Evolutionary conservation across 192 early-diverging fungal species (phyloP), one percentile per base, ranked within the genome.

Genomic region (Gryganskiella cystojenkinii): DNA sequence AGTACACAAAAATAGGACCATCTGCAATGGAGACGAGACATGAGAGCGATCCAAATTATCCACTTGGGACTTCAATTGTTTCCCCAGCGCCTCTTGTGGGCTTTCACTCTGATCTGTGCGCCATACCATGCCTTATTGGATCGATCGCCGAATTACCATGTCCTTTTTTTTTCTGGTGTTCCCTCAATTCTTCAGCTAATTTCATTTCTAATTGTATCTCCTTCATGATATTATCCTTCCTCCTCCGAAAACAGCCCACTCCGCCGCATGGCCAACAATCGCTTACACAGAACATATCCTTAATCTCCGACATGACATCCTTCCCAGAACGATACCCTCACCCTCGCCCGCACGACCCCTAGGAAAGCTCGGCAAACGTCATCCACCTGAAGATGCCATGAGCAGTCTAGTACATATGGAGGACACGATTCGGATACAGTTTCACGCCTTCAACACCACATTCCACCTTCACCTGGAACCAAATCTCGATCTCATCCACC

Each of bases 401-500:
- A 20, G 46, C 9, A 10, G 20, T 10, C 27, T 61, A 6, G 34
- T 67, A 19, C 54, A 9, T 6, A 59, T 34, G 50, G 80, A 89
- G 60, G 92, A 87, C 37, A 85, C 72, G 20, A 72, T 90, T 47
- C 84, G 88, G 42, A 42, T 92, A 3, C 66, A 84, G 30, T 80
- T 93, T 42, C 72, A 57, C 9, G 88, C 88, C 25, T 91, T 81
- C 82, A 91, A 91, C 70, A 83, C 82, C 25, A 91, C 91, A 1
- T 91, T 91, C 56, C 65, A 71, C 50, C 72, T 93, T 44, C 65
- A 92, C 44, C 78, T 93, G 25, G 85, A 88, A 64, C 91, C 90
- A 28, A 93, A 93, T 73, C 55, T 78, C 17, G 91, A 92, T 66
- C 62, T 93, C 42, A 69, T 93, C 50, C 91, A 93, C 68, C 87